phyloP scores from a whole-genome alignment of 352 stramenopile species.

The Phytophthora litchii region DNA sequence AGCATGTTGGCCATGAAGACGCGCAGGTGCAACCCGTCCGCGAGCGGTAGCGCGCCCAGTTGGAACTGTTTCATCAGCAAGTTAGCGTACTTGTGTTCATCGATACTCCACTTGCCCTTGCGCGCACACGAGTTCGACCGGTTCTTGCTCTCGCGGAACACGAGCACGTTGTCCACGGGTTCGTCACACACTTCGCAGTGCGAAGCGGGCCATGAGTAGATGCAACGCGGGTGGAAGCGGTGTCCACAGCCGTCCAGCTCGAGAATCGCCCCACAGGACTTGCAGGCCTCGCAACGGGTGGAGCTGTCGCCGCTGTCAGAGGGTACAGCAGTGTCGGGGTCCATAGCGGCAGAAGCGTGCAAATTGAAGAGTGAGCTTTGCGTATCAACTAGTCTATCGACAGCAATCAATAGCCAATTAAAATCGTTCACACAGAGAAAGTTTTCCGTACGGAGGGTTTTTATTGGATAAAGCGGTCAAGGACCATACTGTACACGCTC shows the following conservation, averaged over 20 bases:
- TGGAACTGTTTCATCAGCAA: constrained; percentile 88
- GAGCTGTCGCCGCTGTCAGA: constrained; percentile 39
- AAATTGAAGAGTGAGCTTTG: constrained; percentile 23
- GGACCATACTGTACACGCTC: too few species aligned
- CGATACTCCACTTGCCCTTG: constrained; percentile 79
- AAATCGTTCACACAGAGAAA: constrained; percentile 1
- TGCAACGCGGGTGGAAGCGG: constrained; percentile 78
- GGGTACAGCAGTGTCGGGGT: background rate
- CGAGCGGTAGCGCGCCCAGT: constrained; percentile 66
- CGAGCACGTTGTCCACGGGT: constrained; percentile 43
- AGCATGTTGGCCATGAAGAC: constrained; percentile 78
- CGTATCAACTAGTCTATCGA: background rate
- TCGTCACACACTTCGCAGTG: constrained; percentile 70
- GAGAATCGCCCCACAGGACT: constrained; percentile 69
- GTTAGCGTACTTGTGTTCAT: constrained; percentile 83
- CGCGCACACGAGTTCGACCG: constrained; percentile 50
- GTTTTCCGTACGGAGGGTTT: constrained; percentile 1
- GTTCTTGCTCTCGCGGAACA: constrained; percentile 59
- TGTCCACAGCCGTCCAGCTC: constrained; percentile 74
- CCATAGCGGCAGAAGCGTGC: constrained; percentile 5
- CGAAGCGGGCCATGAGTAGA: constrained; percentile 69
- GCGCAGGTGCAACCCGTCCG: constrained; percentile 69
- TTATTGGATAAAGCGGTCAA: constrained; percentile 1
- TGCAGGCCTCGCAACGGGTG: constrained; percentile 74
- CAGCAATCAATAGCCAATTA: constrained; percentile 14